Evolutionary conservation across 2,329 filamentous ascomycete genomes (phyloP).

Genomic region (Teratosphaeria gauchensis): DNA sequence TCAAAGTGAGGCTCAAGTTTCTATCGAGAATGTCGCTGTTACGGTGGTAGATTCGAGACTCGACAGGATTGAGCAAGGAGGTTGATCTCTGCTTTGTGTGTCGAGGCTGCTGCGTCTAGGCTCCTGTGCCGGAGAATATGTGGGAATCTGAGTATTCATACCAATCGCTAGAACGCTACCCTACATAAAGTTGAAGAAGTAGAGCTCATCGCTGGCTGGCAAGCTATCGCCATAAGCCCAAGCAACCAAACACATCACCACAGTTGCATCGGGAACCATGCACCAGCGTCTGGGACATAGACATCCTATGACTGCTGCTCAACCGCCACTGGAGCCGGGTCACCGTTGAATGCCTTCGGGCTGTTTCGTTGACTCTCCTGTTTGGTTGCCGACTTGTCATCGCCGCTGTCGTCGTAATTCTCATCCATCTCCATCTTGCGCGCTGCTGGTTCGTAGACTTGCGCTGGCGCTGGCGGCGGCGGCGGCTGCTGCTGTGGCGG

Average conservation of each 20-base stretch:
- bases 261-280: neutral
- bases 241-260: neutral
- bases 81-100: neutral
- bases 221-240: neutral
- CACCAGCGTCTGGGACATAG: neutral
- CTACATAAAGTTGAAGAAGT: neutral
- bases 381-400: conserved; percentile 54
- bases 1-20: neutral
- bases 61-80: neutral
- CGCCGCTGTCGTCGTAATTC: conserved; percentile 89
- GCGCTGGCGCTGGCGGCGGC: conserved; percentile 7
- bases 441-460: conserved; percentile 70
- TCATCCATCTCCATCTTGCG: conserved; percentile 96
- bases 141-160: neutral
- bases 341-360: conserved; percentile 19
- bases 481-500: conserved; percentile 29
- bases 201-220: neutral
- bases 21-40: neutral
- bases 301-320: conserved; percentile 4
- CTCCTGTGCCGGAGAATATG: neutral
- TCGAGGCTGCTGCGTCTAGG: no score
- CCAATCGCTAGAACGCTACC: neutral
- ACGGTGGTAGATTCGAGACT: neutral
- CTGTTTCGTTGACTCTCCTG: conserved; percentile 38
- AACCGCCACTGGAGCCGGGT: conserved; percentile 5